Base-by-base conservation (phyloP, 805 yeast genomes). In the Candida hungchunana region DNA sequence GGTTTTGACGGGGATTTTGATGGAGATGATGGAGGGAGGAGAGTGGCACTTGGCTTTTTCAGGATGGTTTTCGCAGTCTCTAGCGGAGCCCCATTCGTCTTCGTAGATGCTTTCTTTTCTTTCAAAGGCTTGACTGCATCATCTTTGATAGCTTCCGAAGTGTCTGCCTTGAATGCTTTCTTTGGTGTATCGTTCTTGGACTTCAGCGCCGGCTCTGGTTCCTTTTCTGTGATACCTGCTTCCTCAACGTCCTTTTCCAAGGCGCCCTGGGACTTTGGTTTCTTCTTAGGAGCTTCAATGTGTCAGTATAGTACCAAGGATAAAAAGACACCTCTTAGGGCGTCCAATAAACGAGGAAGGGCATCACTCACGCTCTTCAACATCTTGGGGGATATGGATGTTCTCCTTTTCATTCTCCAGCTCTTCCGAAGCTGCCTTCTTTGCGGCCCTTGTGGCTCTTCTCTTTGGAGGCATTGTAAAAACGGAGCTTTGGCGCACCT, bases 381-480 rank as follows among this genome's bases (percentile, higher is more conserved):
- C 20, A 7, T 30, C 34, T 8, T 14, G 19, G 15, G 29, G 11
- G 17, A 22, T 21, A 19, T 20, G 29, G 19, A 9, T 20, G 14
- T 11, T 17, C 7, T 20, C 26, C 26, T 7, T 18, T 10, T 23
- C 6, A 18, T 27, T 28, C 10, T 18, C 22, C 4, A 33, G 29
- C 20, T 32, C 32, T 16, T 29, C 43, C 4, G 32, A 21, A 14
- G 30, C 33, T 3, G 30, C 32, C 32, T 37, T 44, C 25, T 38
- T 36, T 3, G 51, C 29, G 1, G 53, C 39, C 17, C 50, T 44
- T 10, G 53, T 44, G 17, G 50, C 37, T 37, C 48, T 48, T 38
- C 39, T 46, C 42, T 38, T 43, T 26, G 53, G 53, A 4, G 52
- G 52, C 55, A 47, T 47, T 13, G 14, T 32, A 9, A 18, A 8